Evolutionary conservation across 768 basidiomycete genomes (phyloP).

Genomic region (Russula dissimulans): DNA sequence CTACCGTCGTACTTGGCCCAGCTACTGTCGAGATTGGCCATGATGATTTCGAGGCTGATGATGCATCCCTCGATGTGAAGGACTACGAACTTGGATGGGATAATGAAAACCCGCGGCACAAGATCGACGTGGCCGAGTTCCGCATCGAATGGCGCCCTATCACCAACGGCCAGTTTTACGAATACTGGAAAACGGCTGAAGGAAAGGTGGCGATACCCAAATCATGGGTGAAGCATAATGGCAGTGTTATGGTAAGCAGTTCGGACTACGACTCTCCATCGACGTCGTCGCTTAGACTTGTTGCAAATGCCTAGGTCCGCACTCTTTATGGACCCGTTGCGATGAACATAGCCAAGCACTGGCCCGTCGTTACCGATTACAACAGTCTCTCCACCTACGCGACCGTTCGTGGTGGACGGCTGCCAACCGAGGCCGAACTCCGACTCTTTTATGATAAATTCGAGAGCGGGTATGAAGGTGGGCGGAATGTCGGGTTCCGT

Average conservation of each 20-base stretch:
- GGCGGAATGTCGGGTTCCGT: slow-evolving; percentile 76
- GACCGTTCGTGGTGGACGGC: slow-evolving; percentile 77
- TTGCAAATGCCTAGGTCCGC: slow-evolving; percentile 42
- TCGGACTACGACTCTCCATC: background rate
- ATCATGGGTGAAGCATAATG: slow-evolving; percentile 59
- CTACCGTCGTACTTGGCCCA: slow-evolving; percentile 50
- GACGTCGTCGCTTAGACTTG: background rate
- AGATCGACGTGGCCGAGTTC: slow-evolving; percentile 57
- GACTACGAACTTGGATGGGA: slow-evolving; percentile 89
- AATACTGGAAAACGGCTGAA: slow-evolving; percentile 46
- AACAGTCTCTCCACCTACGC: slow-evolving; percentile 75
- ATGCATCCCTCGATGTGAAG: slow-evolving; percentile 31
- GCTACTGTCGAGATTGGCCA: slow-evolving; percentile 63
- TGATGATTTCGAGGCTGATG: slow-evolving; percentile 70
- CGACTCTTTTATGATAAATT: slow-evolving; percentile 70
- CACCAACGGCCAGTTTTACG: slow-evolving; percentile 79
- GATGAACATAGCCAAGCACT: slow-evolving; percentile 66
- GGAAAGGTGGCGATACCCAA: slow-evolving; percentile 48
- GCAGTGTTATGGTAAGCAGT: slow-evolving; percentile 38
- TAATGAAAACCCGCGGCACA: slow-evolving; percentile 70
- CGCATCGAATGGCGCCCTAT: slow-evolving; percentile 78
- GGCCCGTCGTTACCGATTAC: slow-evolving; percentile 81
- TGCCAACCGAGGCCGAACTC: slow-evolving; percentile 88
- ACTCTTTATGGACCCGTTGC: slow-evolving; percentile 81
- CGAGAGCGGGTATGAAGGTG: slow-evolving; percentile 63